phyloP scores from a whole-genome alignment of 73 alveolate genomes.

The Urostyla sp. region DNA sequence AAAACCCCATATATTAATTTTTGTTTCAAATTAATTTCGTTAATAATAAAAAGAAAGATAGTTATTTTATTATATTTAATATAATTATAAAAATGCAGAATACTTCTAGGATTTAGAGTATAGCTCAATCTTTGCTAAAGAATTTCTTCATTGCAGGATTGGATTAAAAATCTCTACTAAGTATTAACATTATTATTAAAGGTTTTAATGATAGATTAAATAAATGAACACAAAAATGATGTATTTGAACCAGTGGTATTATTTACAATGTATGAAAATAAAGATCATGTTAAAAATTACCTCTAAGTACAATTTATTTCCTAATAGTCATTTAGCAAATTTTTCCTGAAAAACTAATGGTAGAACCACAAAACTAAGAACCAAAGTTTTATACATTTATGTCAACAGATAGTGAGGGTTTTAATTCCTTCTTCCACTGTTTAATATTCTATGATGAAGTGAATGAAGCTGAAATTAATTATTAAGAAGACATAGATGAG shows the following conservation, averaged over 20 bases:
- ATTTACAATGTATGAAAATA: slow-evolving; percentile 18
- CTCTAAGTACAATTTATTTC: neutral
- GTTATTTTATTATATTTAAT: no score
- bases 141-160: slow-evolving; percentile 45
- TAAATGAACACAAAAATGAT: neutral
- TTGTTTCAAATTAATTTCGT: no score
- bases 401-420: slow-evolving; percentile 42
- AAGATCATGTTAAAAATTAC: slow-evolving; percentile 11
- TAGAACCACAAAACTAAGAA: slow-evolving; percentile 21
- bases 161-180: neutral
- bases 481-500: no score
- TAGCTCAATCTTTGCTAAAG: neutral
- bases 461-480: slow-evolving; percentile 44
- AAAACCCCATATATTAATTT: no score
- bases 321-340: slow-evolving; percentile 24
- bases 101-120: neutral
- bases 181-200: neutral
- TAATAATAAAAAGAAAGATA: no score
- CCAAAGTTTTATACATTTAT: slow-evolving; percentile 36
- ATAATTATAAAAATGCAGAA: slow-evolving; percentile 6
- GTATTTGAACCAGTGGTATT: slow-evolving; percentile 28
- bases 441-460: slow-evolving; percentile 40
- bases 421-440: slow-evolving; percentile 40
- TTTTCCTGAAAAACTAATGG: slow-evolving; percentile 33
- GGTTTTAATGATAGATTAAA: neutral